Conservation (phyloP, 768 basidiomycete species). For the Mrakia blollopis region DNA sequence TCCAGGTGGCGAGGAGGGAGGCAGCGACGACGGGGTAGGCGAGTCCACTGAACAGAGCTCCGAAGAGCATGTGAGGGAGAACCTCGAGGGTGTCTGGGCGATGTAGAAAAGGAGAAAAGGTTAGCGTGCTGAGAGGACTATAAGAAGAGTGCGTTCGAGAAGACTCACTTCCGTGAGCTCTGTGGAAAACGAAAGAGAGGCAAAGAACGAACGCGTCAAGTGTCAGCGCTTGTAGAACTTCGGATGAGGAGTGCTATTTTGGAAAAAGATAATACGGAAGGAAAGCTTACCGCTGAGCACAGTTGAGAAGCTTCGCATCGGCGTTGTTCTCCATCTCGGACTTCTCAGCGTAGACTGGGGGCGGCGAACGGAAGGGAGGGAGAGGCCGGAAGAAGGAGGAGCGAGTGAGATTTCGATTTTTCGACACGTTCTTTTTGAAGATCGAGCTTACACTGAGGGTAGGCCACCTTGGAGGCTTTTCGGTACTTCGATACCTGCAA, state of each 20-base stretch:
- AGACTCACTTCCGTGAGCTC: no score
- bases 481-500: neutral
- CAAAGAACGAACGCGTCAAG: neutral
- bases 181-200: neutral
- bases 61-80: conserved; percentile 31
- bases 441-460: conserved; percentile 1
- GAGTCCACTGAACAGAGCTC: conserved; percentile 19
- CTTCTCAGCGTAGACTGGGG: conserved; percentile 11
- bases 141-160: neutral
- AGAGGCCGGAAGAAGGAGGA: no score
- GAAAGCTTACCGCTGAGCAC: neutral
- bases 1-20: conserved; percentile 20
- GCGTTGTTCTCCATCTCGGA: neutral
- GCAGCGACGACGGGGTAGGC: conserved; percentile 12
- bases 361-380: no score
- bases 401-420: no score
- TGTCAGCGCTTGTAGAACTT: neutral
- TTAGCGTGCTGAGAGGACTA: neutral
- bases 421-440: no score
- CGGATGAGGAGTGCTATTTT: neutral
- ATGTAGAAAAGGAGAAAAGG: neutral
- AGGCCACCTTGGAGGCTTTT: conserved; percentile 4
- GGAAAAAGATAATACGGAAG: neutral
- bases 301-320: neutral
- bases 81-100: conserved; percentile 20